phyloP scores from a whole-genome alignment of 495 filamentous ascomycete species.

The Talaromyces nanjingensis region DNA sequence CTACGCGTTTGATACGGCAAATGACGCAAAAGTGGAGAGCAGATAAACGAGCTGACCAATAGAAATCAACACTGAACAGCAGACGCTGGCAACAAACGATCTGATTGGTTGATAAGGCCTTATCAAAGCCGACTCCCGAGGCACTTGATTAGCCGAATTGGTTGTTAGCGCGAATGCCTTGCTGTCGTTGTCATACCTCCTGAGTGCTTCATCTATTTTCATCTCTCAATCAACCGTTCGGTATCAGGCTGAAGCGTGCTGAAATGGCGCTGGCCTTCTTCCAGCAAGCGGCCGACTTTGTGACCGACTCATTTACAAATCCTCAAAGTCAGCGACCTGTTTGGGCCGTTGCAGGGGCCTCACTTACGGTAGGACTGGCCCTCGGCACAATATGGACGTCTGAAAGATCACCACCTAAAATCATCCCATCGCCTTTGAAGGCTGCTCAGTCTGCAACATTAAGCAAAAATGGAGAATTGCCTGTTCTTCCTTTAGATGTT shows the following conservation, averaged over 20 bases:
- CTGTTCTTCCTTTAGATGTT: slow-evolving; percentile 68
- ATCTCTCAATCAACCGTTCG: neutral
- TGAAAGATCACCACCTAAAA: slow-evolving; percentile 9
- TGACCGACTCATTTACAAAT: slow-evolving; percentile 32
- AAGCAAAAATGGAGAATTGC: slow-evolving; percentile 33
- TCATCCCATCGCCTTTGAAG: slow-evolving; percentile 42
- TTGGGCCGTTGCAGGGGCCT: slow-evolving; percentile 35
- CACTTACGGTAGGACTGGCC: slow-evolving; percentile 34
- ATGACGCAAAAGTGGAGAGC: neutral
- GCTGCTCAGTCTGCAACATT: slow-evolving; percentile 40
- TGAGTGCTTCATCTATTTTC: neutral
- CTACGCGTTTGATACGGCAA: neutral
- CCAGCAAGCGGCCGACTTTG: slow-evolving; percentile 30
- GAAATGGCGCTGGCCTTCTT: slow-evolving; percentile 29
- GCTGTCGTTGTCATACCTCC: neutral
- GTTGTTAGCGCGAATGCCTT: neutral
- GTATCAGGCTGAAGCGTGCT: neutral
- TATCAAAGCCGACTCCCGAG: neutral
- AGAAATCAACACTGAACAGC: neutral
- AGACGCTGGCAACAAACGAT: neutral
- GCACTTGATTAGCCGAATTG: neutral
- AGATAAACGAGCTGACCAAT: neutral
- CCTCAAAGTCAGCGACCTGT: slow-evolving; percentile 32
- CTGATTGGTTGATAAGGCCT: neutral
- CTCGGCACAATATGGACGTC: slow-evolving; percentile 28